phyloP scores from a whole-genome alignment of 2,329 filamentous ascomycete species.

The Cucurbitaria berberidis region DNA sequence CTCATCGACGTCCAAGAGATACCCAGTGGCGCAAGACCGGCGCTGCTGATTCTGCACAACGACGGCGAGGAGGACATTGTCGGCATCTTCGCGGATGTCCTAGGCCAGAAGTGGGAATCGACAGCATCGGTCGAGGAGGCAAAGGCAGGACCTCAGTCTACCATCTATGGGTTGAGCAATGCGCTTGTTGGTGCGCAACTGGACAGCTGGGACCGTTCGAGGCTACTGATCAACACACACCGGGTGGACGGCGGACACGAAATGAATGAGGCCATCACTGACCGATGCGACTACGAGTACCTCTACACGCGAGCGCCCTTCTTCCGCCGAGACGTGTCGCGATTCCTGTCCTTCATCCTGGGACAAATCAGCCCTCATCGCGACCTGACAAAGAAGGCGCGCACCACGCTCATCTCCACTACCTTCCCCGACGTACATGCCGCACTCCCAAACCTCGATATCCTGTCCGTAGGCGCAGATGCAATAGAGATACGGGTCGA shows the following conservation, averaged over 20 bases:
- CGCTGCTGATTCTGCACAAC: slow-evolving; percentile 67
- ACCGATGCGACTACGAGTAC: slow-evolving; percentile 82
- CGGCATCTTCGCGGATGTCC: slow-evolving; percentile 75
- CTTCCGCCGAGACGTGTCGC: slow-evolving; percentile 75
- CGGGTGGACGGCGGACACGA: slow-evolving; percentile 69
- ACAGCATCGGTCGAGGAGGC: slow-evolving; percentile 63
- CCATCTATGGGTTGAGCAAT: slow-evolving; percentile 71
- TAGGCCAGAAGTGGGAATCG: slow-evolving; percentile 74
- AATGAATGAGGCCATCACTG: slow-evolving; percentile 69
- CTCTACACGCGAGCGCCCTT: slow-evolving; percentile 77
- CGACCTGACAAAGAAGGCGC: slow-evolving; percentile 75
- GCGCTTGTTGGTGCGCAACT: slow-evolving; percentile 64
- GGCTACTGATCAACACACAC: slow-evolving; percentile 77
- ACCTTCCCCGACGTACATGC: slow-evolving; percentile 86
- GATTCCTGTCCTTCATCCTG: slow-evolving; percentile 79
- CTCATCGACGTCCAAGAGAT: slow-evolving; percentile 46
- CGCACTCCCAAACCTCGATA: slow-evolving; percentile 83
- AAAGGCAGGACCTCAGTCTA: slow-evolving; percentile 62
- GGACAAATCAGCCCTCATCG: slow-evolving; percentile 81
- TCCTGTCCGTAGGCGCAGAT: slow-evolving; percentile 84
- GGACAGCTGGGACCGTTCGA: slow-evolving; percentile 61
- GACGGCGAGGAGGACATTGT: slow-evolving; percentile 76
- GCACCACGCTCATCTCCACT: slow-evolving; percentile 85
- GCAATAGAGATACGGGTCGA: slow-evolving; percentile 86
- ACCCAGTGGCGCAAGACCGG: slow-evolving; percentile 41